These are phyloP conservation scores for Pelargonium australe DNA, from an alignment of 441 rosid genomes.

Conservation along the genomic window DNA sequence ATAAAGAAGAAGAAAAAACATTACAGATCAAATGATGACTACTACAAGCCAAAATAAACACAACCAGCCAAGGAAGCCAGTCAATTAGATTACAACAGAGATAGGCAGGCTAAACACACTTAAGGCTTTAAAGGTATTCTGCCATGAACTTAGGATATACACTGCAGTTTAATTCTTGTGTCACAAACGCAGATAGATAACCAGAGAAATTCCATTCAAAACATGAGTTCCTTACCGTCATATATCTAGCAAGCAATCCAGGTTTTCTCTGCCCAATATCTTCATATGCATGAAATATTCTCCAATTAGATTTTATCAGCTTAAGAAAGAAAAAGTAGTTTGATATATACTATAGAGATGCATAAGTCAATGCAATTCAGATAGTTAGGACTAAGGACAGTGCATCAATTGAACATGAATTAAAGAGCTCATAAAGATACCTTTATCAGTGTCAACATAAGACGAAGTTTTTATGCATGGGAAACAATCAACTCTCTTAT, in stretches of 20 bases:
- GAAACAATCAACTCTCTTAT: constrained; percentile 81
- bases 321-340: constrained; percentile 8
- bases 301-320: constrained; percentile 25
- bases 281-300: constrained; percentile 35
- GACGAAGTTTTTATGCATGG: constrained; percentile 67
- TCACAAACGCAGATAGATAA: constrained; percentile 1
- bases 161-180: background rate
- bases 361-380: background rate
- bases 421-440: constrained; percentile 26
- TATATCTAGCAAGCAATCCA: constrained; percentile 79
- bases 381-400: background rate
- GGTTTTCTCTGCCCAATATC: constrained; percentile 56
- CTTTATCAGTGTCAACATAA: constrained; percentile 56
- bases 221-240: constrained; percentile 58
- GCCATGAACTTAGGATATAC: background rate
- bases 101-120: background rate
- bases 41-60: background rate
- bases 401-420: constrained; percentile 10
- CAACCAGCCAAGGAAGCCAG: background rate
- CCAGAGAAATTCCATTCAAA: background rate
- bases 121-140: background rate
- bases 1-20: too few relatives aligned
- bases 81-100: background rate
- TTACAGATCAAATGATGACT: background rate
- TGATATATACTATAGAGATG: constrained; percentile 15